Evolutionary conservation across 345 rosid species (phyloP).

Genomic region (Hirschfeldia incana): DNA sequence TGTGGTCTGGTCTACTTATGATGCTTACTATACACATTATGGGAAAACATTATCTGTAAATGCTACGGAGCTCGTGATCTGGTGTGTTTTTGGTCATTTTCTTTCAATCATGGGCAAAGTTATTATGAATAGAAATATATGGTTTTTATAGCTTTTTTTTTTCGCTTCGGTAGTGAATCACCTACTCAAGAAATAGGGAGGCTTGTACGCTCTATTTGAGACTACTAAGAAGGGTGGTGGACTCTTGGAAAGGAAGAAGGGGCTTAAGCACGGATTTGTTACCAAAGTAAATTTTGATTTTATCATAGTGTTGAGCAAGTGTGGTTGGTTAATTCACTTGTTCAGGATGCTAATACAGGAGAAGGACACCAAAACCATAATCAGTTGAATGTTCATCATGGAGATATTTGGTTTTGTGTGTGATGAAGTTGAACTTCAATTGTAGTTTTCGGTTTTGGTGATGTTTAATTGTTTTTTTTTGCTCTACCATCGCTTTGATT

Average conservation of each 20-base stretch:
- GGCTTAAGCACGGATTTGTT: too few relatives aligned
- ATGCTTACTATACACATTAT: not conserved
- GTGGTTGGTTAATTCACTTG: slow-evolving; percentile 18
- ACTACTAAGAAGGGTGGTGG: too few relatives aligned
- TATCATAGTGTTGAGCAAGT: not conserved
- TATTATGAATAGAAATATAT: not conserved
- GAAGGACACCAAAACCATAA: not conserved
- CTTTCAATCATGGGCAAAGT: not conserved
- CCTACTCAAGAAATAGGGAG: too few relatives aligned
- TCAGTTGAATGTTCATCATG: not conserved
- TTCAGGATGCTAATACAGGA: not conserved
- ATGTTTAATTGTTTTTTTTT: not conserved
- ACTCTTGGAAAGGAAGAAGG: too few relatives aligned
- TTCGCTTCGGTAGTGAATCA: too few relatives aligned
- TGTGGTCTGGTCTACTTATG: not conserved
- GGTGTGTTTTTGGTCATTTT: slow-evolving; percentile 4
- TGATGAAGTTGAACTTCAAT: not conserved
- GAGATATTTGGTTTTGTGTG: slow-evolving; percentile 1
- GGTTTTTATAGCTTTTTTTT: not conserved
- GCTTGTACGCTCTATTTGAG: too few relatives aligned
- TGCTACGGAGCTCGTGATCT: not conserved
- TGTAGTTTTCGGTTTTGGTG: not conserved
- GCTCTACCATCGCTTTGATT: not conserved
- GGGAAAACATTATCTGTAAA: not conserved
- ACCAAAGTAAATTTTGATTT: not conserved